Base-by-base conservation (phyloP, 2,329 filamentous ascomycete species). In the Fusarium napiforme region DNA sequence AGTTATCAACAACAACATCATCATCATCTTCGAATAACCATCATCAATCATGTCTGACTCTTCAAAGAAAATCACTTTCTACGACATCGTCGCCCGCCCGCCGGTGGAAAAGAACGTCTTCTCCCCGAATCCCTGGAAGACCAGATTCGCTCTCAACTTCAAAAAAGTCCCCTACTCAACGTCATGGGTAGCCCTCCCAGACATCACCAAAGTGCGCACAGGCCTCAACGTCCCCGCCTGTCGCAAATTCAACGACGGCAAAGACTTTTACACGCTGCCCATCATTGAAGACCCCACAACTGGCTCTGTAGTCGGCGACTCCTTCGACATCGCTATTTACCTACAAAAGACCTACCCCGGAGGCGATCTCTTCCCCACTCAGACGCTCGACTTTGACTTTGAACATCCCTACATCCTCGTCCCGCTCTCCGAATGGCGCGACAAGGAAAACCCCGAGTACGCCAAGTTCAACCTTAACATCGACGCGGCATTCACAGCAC, bases 241-340 rank as follows among this genome's bases (percentile, higher is more conserved):
- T 26, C 89, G 90, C 75, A 88, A 87, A 67, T 85, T 87, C 63
- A 83, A 83, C 69, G 86, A 92, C 73, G 89, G 89, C 46, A 82
- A 80, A 39, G 87, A 90, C 74, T 92, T 85, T 81, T 84, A 85
- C 79, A 93, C 90, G 5, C 84, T 92, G 0, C 90, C 91, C 4
- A 83, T 91, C 46, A 78, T 92, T 28, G 74, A 81, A 2, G 87
- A 91, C 57, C 78, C 82, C 0, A 62, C 75, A 23, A 86, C 84
- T 1, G 76, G 75, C 9, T 66, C 79, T 1, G 57, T 83, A 0
- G 62, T 92, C 6, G 90, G 90, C 9, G 91, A 93, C 80, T 89
- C 89, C 5, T 91, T 91, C 75, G 90, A 92, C 59, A 92, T 92
- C 67, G 91, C 90, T 11, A 79, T 86, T 32, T 88, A 91, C 74